Conservation (phyloP, 257 asterid genomes). For the Nicotiana noctiflora region DNA sequence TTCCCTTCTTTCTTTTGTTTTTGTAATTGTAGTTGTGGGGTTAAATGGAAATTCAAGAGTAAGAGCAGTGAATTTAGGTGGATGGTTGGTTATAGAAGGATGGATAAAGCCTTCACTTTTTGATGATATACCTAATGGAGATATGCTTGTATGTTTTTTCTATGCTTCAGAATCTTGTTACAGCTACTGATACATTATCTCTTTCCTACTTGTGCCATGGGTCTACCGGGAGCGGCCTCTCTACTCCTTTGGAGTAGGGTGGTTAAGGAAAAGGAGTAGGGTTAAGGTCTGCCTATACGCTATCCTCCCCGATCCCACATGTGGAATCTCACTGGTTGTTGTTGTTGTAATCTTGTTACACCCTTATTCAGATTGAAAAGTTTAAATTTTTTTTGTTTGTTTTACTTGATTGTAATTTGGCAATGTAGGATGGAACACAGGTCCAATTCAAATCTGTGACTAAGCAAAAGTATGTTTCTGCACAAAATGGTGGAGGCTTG, state of each 20-base stretch:
- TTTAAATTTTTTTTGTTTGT: neutral
- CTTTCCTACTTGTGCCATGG: too few species aligned
- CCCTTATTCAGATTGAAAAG: neutral
- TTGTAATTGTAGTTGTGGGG: slow-evolving; percentile 46
- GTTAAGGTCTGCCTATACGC: too few species aligned
- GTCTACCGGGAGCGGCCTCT: too few species aligned
- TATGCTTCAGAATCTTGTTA: neutral
- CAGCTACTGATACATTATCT: too few species aligned
- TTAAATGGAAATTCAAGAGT: slow-evolving; percentile 46
- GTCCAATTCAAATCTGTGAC: slow-evolving; percentile 51
- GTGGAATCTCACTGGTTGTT: too few species aligned
- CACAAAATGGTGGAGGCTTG: slow-evolving; percentile 69
- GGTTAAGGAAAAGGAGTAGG: too few species aligned
- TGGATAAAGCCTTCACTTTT: slow-evolving; percentile 86
- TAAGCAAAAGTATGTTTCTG: slow-evolving; percentile 51
- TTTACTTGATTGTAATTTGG: neutral
- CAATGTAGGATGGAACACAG: slow-evolving; percentile 74
- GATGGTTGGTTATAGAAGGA: slow-evolving; percentile 82
- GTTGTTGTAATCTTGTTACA: neutral
- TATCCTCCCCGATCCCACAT: too few species aligned
- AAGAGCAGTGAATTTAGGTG: slow-evolving; percentile 84
- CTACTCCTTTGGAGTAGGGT: too few species aligned
- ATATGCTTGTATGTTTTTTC: slow-evolving; percentile 58
- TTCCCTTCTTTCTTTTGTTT: neutral
- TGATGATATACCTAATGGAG: slow-evolving; percentile 60